Percentiles rank a stretch among this genome's conserved stretches.
These are phyloP conservation scores for Ailanthus altissimus DNA, from an alignment of 345 rosid genomes.

Conservation along the genomic window DNA sequence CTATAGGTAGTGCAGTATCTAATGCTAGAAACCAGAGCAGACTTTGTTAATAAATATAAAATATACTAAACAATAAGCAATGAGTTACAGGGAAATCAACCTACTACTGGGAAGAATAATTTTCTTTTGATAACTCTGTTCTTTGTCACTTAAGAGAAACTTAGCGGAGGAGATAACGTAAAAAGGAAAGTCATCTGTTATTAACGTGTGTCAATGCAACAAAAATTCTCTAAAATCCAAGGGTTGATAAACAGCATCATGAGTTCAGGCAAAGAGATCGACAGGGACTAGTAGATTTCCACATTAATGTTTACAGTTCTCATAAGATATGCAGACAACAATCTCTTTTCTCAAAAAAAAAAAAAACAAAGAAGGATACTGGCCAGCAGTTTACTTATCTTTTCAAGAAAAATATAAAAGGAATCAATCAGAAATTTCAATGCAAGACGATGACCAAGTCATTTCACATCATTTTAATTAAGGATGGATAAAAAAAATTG, in stretches of 20 bases:
- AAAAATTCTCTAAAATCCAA: not conserved
- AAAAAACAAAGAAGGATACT: not conserved
- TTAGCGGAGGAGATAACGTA: not conserved
- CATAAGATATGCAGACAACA: not conserved
- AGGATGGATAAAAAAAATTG: too few relatives aligned
- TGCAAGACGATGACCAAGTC: constrained; percentile 4
- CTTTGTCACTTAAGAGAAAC: not conserved
- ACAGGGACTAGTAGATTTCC: not conserved
- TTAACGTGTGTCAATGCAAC: constrained; percentile 3
- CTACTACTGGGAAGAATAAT: not conserved
- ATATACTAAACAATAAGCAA: not conserved
- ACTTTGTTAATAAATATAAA: not conserved
- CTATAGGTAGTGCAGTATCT: not conserved
- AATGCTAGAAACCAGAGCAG: not conserved
- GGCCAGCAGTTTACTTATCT: not conserved
- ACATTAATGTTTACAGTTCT: not conserved
- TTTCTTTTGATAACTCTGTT: not conserved
- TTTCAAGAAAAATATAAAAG: not conserved
- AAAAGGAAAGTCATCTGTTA: not conserved
- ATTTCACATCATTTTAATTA: not conserved
- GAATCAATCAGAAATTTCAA: not conserved
- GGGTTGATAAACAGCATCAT: not conserved
- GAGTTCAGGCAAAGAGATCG: not conserved
- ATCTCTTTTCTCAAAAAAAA: too few relatives aligned
- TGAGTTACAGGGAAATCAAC: not conserved